Percentiles rank a stretch among this genome's conserved stretches.
These are phyloP conservation scores for Cyclostephanos invisitatus DNA, from an alignment of 108 stramenopile genomes.

Conservation along the genomic window DNA sequence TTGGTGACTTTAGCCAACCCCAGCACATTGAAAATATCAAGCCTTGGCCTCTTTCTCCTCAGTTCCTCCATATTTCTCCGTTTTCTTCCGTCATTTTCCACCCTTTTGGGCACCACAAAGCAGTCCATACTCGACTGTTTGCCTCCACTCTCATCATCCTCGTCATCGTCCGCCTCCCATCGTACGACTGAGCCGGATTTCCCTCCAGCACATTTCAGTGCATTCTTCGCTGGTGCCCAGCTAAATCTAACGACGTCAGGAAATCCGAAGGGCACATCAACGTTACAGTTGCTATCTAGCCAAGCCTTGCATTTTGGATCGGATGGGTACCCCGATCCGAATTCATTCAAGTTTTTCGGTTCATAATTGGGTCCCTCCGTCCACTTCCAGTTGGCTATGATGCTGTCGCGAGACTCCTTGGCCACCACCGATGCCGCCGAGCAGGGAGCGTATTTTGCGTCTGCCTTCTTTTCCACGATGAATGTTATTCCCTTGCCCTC, in stretches of 20 bases:
- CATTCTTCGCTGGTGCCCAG: slow-evolving; percentile 74
- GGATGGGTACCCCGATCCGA: slow-evolving; percentile 75
- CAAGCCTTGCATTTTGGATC: slow-evolving; percentile 80
- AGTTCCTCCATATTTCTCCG: not conserved
- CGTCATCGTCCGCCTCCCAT: slow-evolving; percentile 72
- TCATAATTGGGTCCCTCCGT: slow-evolving; percentile 46
- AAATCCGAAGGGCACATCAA: slow-evolving; percentile 75
- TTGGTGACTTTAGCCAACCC: slow-evolving; percentile 37
- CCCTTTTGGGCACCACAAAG: slow-evolving; percentile 39
- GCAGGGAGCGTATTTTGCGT: slow-evolving; percentile 88
- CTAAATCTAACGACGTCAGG: slow-evolving; percentile 77
- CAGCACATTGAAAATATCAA: slow-evolving; percentile 41
- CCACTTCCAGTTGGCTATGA: slow-evolving; percentile 65
- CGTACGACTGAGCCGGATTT: slow-evolving; percentile 26
- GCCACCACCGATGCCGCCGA: slow-evolving; percentile 87
- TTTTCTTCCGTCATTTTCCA: slow-evolving; percentile 4
- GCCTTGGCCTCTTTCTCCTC: slow-evolving; percentile 36
- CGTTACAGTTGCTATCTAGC: slow-evolving; percentile 56
- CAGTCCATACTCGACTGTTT: slow-evolving; percentile 43
- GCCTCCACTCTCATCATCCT: slow-evolving; percentile 50
- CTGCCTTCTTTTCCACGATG: slow-evolving; percentile 91
- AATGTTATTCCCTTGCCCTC: slow-evolving; percentile 65
- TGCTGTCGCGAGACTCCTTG: slow-evolving; percentile 79
- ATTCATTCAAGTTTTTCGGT: slow-evolving; percentile 28
- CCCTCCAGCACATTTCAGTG: slow-evolving; percentile 46